Percentiles rank a stretch among this genome's conserved stretches.
phyloP scores from a whole-genome alignment of 148 eudicot genomes.

The Chenopodium berlandieri region DNA sequence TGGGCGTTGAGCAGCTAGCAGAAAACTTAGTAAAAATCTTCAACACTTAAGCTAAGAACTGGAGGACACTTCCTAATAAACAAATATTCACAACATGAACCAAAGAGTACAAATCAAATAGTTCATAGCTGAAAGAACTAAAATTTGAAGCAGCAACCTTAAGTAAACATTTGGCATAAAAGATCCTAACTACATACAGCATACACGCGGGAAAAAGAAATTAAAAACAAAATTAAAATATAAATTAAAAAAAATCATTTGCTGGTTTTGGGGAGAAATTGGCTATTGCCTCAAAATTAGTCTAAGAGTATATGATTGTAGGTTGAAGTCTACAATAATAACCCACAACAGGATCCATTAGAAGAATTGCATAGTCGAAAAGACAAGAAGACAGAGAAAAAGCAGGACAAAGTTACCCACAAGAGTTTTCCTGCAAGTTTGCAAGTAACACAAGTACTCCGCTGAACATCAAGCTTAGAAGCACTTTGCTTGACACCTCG shows the following conservation, averaged over 20 bases:
- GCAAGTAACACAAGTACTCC: conserved; percentile 36
- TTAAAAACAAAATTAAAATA: background rate
- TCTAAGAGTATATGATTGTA: background rate
- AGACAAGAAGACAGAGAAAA: background rate
- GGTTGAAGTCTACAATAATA: background rate
- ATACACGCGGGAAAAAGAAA: background rate
- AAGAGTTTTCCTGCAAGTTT: conserved; percentile 44
- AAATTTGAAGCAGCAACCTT: background rate
- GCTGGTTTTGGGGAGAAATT: background rate
- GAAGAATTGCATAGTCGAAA: background rate
- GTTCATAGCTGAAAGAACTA: background rate
- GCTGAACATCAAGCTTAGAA: conserved; percentile 21
- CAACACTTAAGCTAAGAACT: too few relatives aligned
- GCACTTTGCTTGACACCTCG: conserved; percentile 13
- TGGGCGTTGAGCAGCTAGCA: too few relatives aligned
- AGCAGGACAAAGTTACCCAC: conserved; percentile 42
- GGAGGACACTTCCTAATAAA: background rate
- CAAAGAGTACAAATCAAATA: background rate
- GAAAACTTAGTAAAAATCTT: too few relatives aligned
- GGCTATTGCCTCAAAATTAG: background rate
- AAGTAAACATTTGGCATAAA: background rate
- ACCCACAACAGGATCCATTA: background rate
- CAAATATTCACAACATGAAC: background rate
- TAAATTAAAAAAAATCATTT: too few relatives aligned
- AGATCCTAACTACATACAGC: background rate